These are phyloP conservation scores for Lactarius deliciosus DNA, from an alignment of 768 basidiomycete genomes.

Conservation along the genomic window DNA sequence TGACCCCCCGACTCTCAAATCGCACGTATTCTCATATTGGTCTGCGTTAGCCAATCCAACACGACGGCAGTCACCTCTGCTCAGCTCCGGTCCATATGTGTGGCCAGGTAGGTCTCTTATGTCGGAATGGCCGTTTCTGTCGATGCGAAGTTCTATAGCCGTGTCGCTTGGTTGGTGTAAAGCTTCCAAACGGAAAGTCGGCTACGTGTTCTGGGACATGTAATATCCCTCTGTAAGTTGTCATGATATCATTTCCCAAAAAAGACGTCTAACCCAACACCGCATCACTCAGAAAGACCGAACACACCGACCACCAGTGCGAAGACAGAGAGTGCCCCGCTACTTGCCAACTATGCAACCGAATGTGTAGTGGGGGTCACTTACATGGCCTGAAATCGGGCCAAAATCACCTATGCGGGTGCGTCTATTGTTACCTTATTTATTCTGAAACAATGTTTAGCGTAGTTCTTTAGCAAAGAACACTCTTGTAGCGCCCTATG, in stretches of 20 bases:
- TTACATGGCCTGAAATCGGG: conserved; percentile 47
- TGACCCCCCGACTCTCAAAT: conserved; percentile 42
- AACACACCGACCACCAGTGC: conserved; percentile 49
- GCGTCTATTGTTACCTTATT: conserved; percentile 11
- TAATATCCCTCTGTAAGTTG: conserved; percentile 5
- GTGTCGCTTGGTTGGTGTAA: conserved; percentile 4
- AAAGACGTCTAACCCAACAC: background rate
- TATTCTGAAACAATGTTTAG: too few relatives aligned
- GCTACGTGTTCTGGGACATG: conserved; percentile 7
- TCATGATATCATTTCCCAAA: too few relatives aligned
- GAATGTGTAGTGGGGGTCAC: conserved; percentile 49
- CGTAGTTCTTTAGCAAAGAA: background rate
- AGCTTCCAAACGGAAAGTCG: background rate
- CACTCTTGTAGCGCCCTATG: too few relatives aligned
- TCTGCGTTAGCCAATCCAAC: background rate
- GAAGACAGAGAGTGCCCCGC: conserved; percentile 53
- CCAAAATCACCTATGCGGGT: conserved; percentile 59
- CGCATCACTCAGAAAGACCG: conserved; percentile 35
- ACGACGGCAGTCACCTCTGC: conserved; percentile 50
- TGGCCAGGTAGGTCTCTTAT: conserved; percentile 42
- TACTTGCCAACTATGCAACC: conserved; percentile 52
- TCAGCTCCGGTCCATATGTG: conserved; percentile 55
- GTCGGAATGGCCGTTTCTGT: too few relatives aligned
- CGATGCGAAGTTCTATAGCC: conserved; percentile 5
- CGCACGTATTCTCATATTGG: background rate